Evolutionary conservation across 257 asterid species (phyloP), one percentile per base, ranked within the genome.

Genomic region (Solanum habrochaites): DNA sequence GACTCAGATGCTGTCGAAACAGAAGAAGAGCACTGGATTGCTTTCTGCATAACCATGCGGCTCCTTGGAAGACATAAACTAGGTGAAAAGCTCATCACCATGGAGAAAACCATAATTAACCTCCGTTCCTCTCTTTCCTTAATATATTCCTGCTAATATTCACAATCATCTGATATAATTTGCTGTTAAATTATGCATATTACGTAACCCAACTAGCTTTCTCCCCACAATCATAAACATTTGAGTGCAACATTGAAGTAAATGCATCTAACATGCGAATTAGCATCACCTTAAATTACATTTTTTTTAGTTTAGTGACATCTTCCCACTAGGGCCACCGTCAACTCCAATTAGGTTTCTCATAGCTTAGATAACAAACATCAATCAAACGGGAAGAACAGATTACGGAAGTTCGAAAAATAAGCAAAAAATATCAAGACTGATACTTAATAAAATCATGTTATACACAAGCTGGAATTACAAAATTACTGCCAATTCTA

Each of bases 21-120:
- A 23, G 91, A 21, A 29, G 94, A 80, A 12, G 91, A 75, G 87
- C 95, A 93, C 13, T 92, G 90, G 66, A 95, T 89, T 11, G 91
- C 27, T 88, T 91, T 91, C 62, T 91, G 91, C 69, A 90, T 58
- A 87, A 52, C n/a, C 49, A 92, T 93, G 15, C 86, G 85, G 47
- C 56, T 71, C 83, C 74, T 88, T 43, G 89, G 90, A 64, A 89
- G 39, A 43, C 23, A 82, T 20, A 78, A 29, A 31, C 88, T 81
- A 18, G 90, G 64, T 77, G 90, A 88, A 42, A 86, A 84, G 15
- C 31, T 58, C 60, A 83, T 40, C 32, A 86, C 87, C 21, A 87
- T 20, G 15, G 93, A 85, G 39, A 90, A 88, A 18, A 87, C 86
- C 91, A 88, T 89, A 43, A 29, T 47, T 83, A 42, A 27, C 10